Evolutionary conservation across 2,329 filamentous ascomycete genomes (phyloP).

Genomic region (Alternaria consortialis): DNA sequence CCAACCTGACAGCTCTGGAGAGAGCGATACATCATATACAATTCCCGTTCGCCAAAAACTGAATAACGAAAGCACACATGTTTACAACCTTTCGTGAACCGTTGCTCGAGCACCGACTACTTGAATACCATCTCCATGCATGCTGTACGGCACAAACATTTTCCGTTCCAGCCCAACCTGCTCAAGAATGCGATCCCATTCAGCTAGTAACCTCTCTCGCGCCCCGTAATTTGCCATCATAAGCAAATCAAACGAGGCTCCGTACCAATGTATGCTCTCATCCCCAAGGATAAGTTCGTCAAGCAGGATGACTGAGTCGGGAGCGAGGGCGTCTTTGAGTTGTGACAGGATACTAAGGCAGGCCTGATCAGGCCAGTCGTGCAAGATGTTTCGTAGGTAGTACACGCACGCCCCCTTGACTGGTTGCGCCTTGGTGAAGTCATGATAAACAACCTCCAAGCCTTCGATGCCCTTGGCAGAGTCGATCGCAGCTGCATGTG

Average conservation of each 20-base stretch:
- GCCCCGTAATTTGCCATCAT: constrained; percentile 17
- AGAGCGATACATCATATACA: background rate
- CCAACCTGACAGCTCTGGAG: background rate
- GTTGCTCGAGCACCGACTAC: constrained; percentile 1
- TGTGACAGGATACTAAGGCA: constrained; percentile 6
- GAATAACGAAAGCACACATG: background rate
- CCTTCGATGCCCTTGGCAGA: constrained; percentile 7
- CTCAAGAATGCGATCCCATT: constrained; percentile 12
- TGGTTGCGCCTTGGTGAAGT: constrained; percentile 10
- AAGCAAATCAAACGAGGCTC: constrained; percentile 12
- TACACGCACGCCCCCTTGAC: constrained; percentile 6
- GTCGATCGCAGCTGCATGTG: constrained; percentile 11
- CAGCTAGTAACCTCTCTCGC: constrained; percentile 8
- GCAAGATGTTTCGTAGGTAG: constrained; percentile 14
- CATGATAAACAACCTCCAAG: constrained; percentile 7
- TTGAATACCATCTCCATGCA: constrained; percentile 13
- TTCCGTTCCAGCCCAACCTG: constrained; percentile 14
- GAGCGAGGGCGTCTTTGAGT: constrained; percentile 11
- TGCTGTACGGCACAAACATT: constrained; percentile 9
- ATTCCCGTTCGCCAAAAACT: background rate
- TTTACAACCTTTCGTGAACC: constrained; percentile 2
- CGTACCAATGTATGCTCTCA: constrained; percentile 12
- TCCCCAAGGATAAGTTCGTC: constrained; percentile 9
- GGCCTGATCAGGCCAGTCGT: constrained; percentile 13
- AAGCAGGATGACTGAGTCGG: constrained; percentile 12